Conservation (phyloP, 2,329 filamentous ascomycete genomes). For the Rhynchosporium agropyri region DNA sequence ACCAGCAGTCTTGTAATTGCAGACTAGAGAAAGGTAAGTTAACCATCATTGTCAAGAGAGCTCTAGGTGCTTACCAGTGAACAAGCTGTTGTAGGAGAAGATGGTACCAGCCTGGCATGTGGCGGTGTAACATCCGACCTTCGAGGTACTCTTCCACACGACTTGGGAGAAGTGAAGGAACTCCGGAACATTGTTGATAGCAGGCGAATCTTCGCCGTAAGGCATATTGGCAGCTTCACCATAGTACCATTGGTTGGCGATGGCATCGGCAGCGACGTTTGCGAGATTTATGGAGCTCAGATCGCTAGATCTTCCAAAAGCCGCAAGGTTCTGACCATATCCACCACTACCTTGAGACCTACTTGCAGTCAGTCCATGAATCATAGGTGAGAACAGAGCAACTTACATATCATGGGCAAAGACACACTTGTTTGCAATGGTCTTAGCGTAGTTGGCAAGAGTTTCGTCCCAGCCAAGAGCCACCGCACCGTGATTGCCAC, state of each 20-base stretch:
- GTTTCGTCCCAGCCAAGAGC: constrained; percentile 66
- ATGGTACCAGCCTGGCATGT: constrained; percentile 57
- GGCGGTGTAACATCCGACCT: constrained; percentile 64
- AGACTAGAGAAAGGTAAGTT: constrained; percentile 41
- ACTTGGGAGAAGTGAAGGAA: constrained; percentile 70
- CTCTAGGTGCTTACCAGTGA: constrained; percentile 60
- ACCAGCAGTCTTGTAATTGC: constrained; percentile 41
- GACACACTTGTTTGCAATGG: constrained; percentile 66
- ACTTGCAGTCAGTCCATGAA: constrained; percentile 42
- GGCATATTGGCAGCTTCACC: constrained; percentile 59
- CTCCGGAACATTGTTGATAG: constrained; percentile 51
- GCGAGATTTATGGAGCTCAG: constrained; percentile 52
- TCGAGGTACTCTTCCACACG: constrained; percentile 65
- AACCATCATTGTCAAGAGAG: background rate
- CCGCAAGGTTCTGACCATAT: constrained; percentile 93
- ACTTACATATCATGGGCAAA: constrained; percentile 79
- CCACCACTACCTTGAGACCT: constrained; percentile 60
- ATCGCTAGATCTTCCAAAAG: constrained; percentile 51
- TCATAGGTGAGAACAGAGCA: background rate
- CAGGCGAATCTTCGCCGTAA: constrained; percentile 63
- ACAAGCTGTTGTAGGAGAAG: constrained; percentile 79
- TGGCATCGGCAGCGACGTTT: constrained; percentile 64
- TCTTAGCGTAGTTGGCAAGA: constrained; percentile 65
- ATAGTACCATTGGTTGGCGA: constrained; percentile 89
- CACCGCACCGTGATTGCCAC: constrained; percentile 74